Conservation (phyloP, 2,329 filamentous ascomycete genomes). For the Talaromyces marneffei region DNA sequence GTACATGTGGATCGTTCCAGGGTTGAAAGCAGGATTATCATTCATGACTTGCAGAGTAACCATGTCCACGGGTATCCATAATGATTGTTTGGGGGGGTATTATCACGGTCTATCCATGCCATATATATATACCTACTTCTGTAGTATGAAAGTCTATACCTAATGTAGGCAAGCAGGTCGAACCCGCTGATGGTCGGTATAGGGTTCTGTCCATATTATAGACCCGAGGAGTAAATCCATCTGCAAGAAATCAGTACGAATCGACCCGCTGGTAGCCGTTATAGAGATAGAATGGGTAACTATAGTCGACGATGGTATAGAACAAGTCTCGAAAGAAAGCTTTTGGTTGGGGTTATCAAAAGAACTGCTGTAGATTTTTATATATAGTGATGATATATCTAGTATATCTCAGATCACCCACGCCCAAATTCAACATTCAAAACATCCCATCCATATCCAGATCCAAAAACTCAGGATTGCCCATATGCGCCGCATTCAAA, state of each 20-base stretch:
- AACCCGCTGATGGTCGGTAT: background rate
- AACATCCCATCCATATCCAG: constrained; percentile 44
- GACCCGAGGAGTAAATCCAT: background rate
- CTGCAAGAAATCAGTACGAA: background rate
- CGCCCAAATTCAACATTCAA: constrained; percentile 12
- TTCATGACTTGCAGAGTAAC: background rate
- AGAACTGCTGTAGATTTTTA: background rate
- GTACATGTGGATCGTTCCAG: too few relatives aligned
- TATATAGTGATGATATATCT: background rate
- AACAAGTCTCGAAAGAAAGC: background rate
- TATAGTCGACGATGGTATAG: background rate
- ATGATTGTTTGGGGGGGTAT: too few relatives aligned
- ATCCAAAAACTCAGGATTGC: constrained; percentile 41
- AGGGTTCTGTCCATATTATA: background rate
- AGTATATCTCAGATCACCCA: background rate
- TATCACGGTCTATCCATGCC: too few relatives aligned
- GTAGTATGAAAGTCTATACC: too few relatives aligned
- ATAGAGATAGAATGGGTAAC: background rate
- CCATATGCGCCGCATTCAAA: constrained; percentile 39
- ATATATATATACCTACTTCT: too few relatives aligned
- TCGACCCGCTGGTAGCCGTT: background rate
- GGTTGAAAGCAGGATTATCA: background rate
- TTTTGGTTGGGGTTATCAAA: background rate
- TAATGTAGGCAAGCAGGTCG: background rate
- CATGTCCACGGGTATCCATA: too few relatives aligned